These are phyloP conservation scores for Podospora sp. DNA, from an alignment of 495 filamentous ascomycete species.

Conservation along the genomic window DNA sequence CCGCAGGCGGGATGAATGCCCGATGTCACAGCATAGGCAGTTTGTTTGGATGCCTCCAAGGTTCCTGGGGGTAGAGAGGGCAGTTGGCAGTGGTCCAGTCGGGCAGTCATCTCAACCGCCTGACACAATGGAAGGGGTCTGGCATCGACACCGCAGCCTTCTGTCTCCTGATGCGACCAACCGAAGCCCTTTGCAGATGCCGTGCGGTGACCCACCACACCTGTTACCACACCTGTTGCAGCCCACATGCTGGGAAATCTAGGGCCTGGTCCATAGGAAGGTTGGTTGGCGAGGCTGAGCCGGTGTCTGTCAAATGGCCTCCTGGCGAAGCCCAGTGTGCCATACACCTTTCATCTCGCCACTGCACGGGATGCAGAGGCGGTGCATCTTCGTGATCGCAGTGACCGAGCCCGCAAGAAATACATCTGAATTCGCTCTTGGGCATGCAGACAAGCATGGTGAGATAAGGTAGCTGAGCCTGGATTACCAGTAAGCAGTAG, in stretches of 20 bases:
- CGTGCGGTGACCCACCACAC: slow-evolving; percentile 5
- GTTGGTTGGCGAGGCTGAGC: slow-evolving; percentile 20
- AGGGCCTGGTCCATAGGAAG: not conserved
- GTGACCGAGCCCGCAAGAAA: not conserved
- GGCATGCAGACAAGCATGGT: not conserved
- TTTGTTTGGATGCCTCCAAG: not conserved
- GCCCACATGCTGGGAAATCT: not conserved
- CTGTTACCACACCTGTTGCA: not conserved
- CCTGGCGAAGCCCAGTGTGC: not conserved
- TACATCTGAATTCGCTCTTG: not conserved
- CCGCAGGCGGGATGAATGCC: slow-evolving; percentile 1
- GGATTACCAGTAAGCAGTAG: not conserved
- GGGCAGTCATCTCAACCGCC: no score
- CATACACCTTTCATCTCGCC: not conserved
- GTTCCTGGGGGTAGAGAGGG: not conserved
- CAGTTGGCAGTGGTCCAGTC: not conserved
- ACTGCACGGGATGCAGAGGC: not conserved
- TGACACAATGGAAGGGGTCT: not conserved
- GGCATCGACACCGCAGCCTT: not conserved
- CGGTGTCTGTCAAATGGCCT: not conserved
- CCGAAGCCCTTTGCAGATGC: not conserved
- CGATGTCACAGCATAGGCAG: not conserved
- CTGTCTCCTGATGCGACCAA: not conserved
- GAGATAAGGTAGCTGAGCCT: not conserved
- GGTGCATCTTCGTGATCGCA: slow-evolving; percentile 6